Conservation (phyloP, 257 asterid species). For the Solanum chmielewskii region DNA sequence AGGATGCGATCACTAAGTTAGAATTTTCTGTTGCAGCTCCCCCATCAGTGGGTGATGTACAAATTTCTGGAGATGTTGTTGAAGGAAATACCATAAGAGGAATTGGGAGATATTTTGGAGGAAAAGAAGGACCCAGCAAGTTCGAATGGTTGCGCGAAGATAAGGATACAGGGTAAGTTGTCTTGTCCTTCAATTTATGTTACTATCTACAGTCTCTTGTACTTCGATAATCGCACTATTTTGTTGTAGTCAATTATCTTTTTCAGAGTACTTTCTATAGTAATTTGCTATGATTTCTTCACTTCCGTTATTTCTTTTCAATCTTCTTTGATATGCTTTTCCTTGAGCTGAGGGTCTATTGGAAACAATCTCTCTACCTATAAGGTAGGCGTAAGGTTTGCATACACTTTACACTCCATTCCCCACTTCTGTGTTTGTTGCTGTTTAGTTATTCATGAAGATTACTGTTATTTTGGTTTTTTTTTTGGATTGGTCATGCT, state of each 20-base stretch:
- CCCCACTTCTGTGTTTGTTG: not conserved
- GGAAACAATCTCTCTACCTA: not conserved
- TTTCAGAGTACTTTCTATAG: not conserved
- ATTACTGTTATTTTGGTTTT: not conserved
- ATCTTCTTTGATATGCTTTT: not conserved
- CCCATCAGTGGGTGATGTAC: constrained; percentile 74
- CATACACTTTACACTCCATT: not conserved
- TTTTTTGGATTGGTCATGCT: not conserved
- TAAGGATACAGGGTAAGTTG: constrained; percentile 62
- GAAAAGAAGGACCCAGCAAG: constrained; percentile 98
- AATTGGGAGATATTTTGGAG: constrained; percentile 82
- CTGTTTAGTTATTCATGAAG: not conserved
- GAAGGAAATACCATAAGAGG: constrained; percentile 77
- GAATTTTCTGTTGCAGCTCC: constrained; percentile 47
- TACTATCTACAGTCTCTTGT: not conserved
- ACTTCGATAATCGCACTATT: not conserved
- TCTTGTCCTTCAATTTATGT: not conserved
- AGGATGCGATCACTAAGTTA: not conserved
- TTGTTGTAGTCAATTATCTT: not conserved
- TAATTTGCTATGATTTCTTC: not conserved
- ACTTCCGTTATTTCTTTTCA: not conserved
- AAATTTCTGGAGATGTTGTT: constrained; percentile 62
- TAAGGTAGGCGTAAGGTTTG: not conserved
- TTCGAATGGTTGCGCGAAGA: constrained; percentile 89
- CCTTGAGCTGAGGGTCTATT: not conserved